Base-by-base conservation (phyloP, 2,329 filamentous ascomycete species). In the Alternaria sp. region DNA sequence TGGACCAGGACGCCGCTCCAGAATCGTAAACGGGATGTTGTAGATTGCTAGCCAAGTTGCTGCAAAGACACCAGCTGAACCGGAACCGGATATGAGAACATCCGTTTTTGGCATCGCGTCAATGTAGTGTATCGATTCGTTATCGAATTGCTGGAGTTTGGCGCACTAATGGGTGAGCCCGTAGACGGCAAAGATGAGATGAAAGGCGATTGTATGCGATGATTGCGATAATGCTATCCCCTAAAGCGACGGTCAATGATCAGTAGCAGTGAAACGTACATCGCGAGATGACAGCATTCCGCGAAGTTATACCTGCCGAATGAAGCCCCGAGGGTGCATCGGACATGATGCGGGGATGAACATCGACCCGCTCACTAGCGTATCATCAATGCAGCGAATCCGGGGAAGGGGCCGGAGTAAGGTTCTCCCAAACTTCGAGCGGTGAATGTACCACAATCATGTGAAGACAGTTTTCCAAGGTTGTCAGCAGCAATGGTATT, bases 11-110 rank as follows among this genome's bases (percentile, higher is more conserved):
- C 86, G 84, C 6, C 82, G 83, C 68, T 91, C 89, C 1, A 90
- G 79, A 25, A 91, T 84, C 46, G 81, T 85, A 79, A 84, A 89
- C 23, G 79, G 76, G 64, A 90, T 81, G n/a, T 84, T 83, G 73
- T 83, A 85, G 21, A 84, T 84, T 1, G 88, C 82, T 4, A 90
- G 84, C 88, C 87, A 90, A 26, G 86, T 81, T 11, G 85, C 88
- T 6, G 87, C 86, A 67, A 85, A 87, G 54, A 90, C 82, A 17
- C 89, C 88, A 6, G 88, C 89, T 2, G 87, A 88, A 28, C 89
- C 88, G 57, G 83, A 85, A 61, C 88, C 88, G 62, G 83, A 84
- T 65, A 90, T 90, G 15, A 90, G 76, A 15, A 90, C 86, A 67
- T 89, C 86, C 65, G 73, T 73, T 57, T 73, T 73, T 12, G 67